A percentile compares a stretch with the other conserved stretches of the same genome.
These are phyloP conservation scores for Spizellomyces punctatus DNA, from an alignment of 192 early-diverging fungal species.

Conservation along the genomic window DNA sequence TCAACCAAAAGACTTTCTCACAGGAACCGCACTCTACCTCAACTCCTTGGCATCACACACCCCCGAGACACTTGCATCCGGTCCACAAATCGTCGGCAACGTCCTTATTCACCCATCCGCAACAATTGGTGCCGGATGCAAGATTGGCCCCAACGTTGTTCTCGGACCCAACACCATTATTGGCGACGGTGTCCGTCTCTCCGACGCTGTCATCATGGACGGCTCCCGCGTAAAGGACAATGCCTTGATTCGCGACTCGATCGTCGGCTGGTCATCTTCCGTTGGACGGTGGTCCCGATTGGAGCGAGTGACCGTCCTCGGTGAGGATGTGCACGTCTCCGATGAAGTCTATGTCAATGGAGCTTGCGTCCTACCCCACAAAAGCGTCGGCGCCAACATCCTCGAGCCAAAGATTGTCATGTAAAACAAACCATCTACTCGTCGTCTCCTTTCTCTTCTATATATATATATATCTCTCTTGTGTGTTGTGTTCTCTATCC, in stretches of 20 bases:
- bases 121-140: slow-evolving; percentile 91
- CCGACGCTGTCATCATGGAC: slow-evolving; percentile 84
- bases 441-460: not conserved
- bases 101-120: slow-evolving; percentile 91
- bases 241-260: slow-evolving; percentile 88
- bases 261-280: slow-evolving; percentile 95
- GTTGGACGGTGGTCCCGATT: slow-evolving; percentile 94
- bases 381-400: slow-evolving; percentile 51
- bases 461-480: too few species aligned
- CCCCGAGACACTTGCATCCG: slow-evolving; percentile 71
- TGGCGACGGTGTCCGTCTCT: slow-evolving; percentile 92
- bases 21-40: slow-evolving; percentile 92
- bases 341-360: slow-evolving; percentile 73
- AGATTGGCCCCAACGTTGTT: slow-evolving; percentile 96
- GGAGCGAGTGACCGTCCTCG: slow-evolving; percentile 92
- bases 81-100: slow-evolving; percentile 68
- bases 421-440: slow-evolving; percentile 14
- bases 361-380: slow-evolving; percentile 54
- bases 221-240: slow-evolving; percentile 77
- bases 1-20: slow-evolving; percentile 97
- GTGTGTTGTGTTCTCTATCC: too few species aligned
- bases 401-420: slow-evolving; percentile 43
- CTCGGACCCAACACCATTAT: slow-evolving; percentile 90
- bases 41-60: slow-evolving; percentile 75
- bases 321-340: slow-evolving; percentile 93